Base-by-base conservation (phyloP, 1,284 basidiomycete genomes). In the Trametes pubescens region DNA sequence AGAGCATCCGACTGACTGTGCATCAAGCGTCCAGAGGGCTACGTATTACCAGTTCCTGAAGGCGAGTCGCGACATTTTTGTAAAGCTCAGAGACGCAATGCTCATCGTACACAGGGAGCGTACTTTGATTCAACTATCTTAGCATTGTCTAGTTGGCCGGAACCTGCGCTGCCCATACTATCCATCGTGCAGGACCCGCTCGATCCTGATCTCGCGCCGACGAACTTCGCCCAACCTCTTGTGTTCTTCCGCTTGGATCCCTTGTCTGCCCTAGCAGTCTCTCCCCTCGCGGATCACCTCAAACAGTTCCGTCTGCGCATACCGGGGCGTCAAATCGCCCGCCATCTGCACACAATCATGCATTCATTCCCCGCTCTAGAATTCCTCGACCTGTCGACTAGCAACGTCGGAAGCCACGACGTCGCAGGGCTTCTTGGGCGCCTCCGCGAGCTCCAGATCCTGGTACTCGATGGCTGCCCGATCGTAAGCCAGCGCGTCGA, bases 31-130 rank as follows among this genome's bases (percentile, higher is more conserved):
- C 5, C 80, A 87, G 68, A 82, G 77, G 69, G 88, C 89, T 4
- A 88, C 83, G 5, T 91, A 91, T 72, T 84, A 85, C 67, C 88
- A 88, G 58, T 91, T 91, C 72, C 82, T 89, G 29, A 86, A 85
- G 78, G 86, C 84, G 65, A 55, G 73, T 2, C 58, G 32, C 51
- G 53, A 22, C 54, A 43, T 46, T 43, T 53, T 35, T 21, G 22
- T 14, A 54, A 26, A n/a, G 0, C 21, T 22, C 22, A 3, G 22
- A 24, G 44, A 9, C 4, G 10, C 32, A 1, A 38, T 34, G 49
- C 49, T 21, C 11, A 59, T n/a, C 14, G 29, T 48, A 51, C 13
- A 62, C 49, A 88, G 85, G 90, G 90, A 18, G 82, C 85, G 47
- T 92, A 92, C 71, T 92, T 90, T 66, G 90, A 92, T 70, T 84